Evolutionary conservation across 257 asterid genomes (phyloP).

Genomic region (Solanum verrucosum): DNA sequence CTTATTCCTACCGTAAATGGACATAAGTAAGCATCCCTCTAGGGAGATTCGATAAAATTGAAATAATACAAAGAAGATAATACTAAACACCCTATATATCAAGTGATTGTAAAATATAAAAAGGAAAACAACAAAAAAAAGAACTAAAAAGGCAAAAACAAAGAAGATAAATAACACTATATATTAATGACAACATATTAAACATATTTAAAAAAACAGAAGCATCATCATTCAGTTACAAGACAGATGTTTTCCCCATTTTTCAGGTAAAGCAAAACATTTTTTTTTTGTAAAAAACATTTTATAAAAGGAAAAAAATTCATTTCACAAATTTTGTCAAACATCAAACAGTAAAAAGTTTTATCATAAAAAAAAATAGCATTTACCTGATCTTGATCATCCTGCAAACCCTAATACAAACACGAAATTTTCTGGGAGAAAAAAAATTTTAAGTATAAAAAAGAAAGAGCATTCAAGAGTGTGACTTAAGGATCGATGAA

Average conservation of each 20-base stretch:
- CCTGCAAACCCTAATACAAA: neutral
- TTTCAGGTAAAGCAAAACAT: neutral
- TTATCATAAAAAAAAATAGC: neutral
- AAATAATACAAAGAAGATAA: neutral
- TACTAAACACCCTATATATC: too few species aligned
- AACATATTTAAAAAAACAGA: neutral
- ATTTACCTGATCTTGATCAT: neutral
- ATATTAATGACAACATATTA: neutral
- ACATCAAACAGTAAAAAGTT: neutral
- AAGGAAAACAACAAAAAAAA: neutral
- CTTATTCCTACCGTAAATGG: neutral
- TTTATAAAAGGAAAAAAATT: neutral
- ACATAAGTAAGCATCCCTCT: neutral
- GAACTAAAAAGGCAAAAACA: neutral
- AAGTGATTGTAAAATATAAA: neutral
- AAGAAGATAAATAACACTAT: neutral
- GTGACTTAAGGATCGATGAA: neutral
- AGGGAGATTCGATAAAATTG: neutral
- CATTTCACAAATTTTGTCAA: neutral
- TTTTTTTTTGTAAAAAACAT: neutral
- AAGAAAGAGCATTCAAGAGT: neutral
- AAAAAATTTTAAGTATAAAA: too few species aligned
- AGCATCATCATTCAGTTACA: neutral
- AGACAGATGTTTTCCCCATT: neutral
- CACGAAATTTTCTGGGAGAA: too few species aligned